A percentile compares a stretch with the other conserved stretches of the same genome.
phyloP scores from a whole-genome alignment of 108 stramenopile species.

The Conticribra guillardii region DNA sequence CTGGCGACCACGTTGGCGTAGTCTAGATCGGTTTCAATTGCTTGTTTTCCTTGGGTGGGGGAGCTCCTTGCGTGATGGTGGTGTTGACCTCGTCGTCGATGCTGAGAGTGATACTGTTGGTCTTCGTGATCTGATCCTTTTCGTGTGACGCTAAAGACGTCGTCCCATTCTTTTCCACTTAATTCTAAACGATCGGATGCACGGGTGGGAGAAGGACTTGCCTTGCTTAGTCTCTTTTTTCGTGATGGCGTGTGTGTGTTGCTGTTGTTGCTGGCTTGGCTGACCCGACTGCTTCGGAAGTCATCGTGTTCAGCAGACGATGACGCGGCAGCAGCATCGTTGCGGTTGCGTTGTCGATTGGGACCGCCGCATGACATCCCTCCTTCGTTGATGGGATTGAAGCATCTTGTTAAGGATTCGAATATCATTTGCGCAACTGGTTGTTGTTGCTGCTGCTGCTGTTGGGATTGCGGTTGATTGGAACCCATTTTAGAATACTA shows the following conservation, averaged over 20 bases:
- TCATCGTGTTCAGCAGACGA: not conserved
- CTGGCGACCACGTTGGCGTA: conserved; percentile 2
- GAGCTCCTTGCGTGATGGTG: conserved; percentile 13
- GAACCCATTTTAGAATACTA: no score
- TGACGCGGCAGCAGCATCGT: not conserved
- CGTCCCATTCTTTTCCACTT: conserved; percentile 53
- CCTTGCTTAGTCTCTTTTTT: not conserved
- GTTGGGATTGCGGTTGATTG: not conserved
- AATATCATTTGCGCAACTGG: conserved; percentile 31
- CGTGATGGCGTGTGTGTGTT: not conserved
- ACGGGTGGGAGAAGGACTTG: conserved; percentile 16
- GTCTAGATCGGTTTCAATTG: not conserved
- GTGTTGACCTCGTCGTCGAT: not conserved
- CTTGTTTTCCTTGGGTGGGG: not conserved
- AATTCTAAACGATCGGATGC: conserved; percentile 49
- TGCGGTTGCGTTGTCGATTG: not conserved
- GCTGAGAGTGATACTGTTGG: not conserved
- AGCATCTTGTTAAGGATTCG: conserved; percentile 37
- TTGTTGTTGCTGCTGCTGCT: conserved; percentile 8
- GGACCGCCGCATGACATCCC: conserved; percentile 1
- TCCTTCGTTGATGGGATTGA: conserved; percentile 13
- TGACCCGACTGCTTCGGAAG: not conserved
- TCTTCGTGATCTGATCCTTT: no score
- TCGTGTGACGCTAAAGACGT: conserved; percentile 34
- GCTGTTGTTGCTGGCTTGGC: not conserved